Evolutionary conservation across 257 asterid species (phyloP).

Genomic region (Scutellaria baicalensis): DNA sequence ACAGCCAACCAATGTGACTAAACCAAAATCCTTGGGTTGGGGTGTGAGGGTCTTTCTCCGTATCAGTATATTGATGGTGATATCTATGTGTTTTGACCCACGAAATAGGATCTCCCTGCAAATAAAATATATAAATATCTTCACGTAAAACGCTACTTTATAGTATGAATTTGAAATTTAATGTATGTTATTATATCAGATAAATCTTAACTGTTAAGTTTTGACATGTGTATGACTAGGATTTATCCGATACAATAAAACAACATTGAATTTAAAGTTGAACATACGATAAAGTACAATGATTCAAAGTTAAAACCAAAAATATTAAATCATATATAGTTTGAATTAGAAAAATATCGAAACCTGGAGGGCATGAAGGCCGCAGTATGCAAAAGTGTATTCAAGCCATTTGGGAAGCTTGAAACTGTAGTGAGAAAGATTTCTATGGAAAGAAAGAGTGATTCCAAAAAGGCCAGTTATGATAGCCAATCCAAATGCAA

Average conservation of each 20-base stretch:
- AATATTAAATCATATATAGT: too few relatives aligned
- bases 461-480: not conserved
- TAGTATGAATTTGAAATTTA: too few relatives aligned
- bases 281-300: too few relatives aligned
- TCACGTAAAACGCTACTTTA: too few relatives aligned
- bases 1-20: conserved; percentile 77
- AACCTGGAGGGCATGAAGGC: not conserved
- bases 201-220: too few relatives aligned
- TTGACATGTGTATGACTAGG: too few relatives aligned
- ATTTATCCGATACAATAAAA: too few relatives aligned
- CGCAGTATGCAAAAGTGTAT: not conserved
- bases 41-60: conserved; percentile 19
- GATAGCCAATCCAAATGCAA: conserved; percentile 40
- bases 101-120: not conserved
- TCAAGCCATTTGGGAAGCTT: not conserved
- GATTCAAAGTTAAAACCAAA: too few relatives aligned
- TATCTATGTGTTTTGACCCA: not conserved
- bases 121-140: too few relatives aligned
- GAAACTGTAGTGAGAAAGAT: not conserved
- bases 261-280: too few relatives aligned
- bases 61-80: not conserved
- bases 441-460: not conserved
- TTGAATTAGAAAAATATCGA: too few relatives aligned
- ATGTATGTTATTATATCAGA: too few relatives aligned
- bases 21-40: conserved; percentile 79